phyloP scores from a whole-genome alignment of 345 rosid species.

The Gossypium sturtianum region DNA sequence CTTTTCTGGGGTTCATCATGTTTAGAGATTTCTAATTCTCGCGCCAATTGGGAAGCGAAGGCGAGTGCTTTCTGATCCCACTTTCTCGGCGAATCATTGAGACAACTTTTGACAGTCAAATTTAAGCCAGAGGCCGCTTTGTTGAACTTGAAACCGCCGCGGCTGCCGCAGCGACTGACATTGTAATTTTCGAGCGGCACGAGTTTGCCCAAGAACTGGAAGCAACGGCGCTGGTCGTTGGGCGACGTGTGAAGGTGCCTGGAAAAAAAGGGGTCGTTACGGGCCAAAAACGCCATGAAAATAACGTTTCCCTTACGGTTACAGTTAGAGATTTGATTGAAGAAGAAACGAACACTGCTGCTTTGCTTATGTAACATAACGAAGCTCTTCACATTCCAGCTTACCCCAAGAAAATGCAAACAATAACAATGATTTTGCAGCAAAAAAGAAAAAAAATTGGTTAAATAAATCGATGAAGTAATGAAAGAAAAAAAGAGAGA shows the following conservation, averaged over 20 bases:
- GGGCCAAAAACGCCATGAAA: constrained; percentile 27
- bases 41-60: constrained; percentile 36
- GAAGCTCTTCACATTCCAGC: constrained; percentile 36
- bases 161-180: constrained; percentile 16
- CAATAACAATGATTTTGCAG: background rate
- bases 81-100: constrained; percentile 31
- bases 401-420: background rate
- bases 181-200: constrained; percentile 14
- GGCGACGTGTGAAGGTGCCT: constrained; percentile 28
- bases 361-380: constrained; percentile 44
- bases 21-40: constrained; percentile 32
- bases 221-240: background rate
- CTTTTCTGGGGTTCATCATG: constrained; percentile 23
- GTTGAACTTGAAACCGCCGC: constrained; percentile 16
- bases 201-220: constrained; percentile 9
- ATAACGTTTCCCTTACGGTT: constrained; percentile 7
- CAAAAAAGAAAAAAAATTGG: background rate
- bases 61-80: constrained; percentile 41
- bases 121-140: constrained; percentile 11
- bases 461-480: background rate
- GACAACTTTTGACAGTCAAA: constrained; percentile 42
- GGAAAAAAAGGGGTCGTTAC: constrained; percentile 13
- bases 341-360: constrained; percentile 17
- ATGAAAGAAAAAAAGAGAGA: background rate
- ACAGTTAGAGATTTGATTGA: constrained; percentile 22